A percentile compares a stretch with the other conserved stretches of the same genome.
Evolutionary conservation across 495 filamentous ascomycete species (phyloP).

Genomic region (Penicillium simplicissimum): DNA sequence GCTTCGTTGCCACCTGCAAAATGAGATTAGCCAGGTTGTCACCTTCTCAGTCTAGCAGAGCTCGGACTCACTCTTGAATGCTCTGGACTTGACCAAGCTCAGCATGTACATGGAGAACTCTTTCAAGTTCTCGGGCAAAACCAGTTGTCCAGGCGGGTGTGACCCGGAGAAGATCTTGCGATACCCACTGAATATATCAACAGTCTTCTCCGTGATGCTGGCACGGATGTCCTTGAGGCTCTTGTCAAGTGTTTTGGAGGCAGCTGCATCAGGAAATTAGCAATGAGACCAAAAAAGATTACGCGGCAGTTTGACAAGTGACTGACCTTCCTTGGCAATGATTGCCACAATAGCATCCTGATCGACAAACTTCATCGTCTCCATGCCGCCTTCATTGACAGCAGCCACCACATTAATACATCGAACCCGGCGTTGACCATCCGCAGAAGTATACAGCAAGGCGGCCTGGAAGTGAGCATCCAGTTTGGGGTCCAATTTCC

Average conservation of each 20-base stretch:
- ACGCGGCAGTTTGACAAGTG: not conserved
- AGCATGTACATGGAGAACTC: constrained; percentile 98
- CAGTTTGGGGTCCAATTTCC: constrained; percentile 92
- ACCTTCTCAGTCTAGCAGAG: no score
- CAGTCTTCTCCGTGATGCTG: constrained; percentile 83
- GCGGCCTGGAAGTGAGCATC: constrained; percentile 98
- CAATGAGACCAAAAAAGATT: constrained; percentile 4
- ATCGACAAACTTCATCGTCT: constrained; percentile 88
- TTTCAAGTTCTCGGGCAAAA: constrained; percentile 93
- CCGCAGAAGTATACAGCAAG: constrained; percentile 88
- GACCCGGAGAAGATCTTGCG: constrained; percentile 84
- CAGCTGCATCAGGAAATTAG: constrained; percentile 48
- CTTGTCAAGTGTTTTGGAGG: constrained; percentile 75
- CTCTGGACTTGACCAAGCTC: constrained; percentile 85
- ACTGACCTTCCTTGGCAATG: constrained; percentile 80
- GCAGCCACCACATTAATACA: constrained; percentile 93
- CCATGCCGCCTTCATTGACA: constrained; percentile 79
- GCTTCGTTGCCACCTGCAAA: constrained; percentile 71
- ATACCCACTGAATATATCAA: constrained; percentile 92
- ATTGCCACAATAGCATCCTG: constrained; percentile 88
- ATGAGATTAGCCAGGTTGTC: constrained; percentile 4
- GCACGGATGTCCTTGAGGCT: constrained; percentile 86
- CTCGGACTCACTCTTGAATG: constrained; percentile 70
- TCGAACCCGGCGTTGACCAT: constrained; percentile 84
- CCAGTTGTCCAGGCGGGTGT: constrained; percentile 88